A percentile compares a stretch with the other conserved stretches of the same genome.
Evolutionary conservation across 129 eudicot species (phyloP).

Genomic region (Logfia minima): DNA sequence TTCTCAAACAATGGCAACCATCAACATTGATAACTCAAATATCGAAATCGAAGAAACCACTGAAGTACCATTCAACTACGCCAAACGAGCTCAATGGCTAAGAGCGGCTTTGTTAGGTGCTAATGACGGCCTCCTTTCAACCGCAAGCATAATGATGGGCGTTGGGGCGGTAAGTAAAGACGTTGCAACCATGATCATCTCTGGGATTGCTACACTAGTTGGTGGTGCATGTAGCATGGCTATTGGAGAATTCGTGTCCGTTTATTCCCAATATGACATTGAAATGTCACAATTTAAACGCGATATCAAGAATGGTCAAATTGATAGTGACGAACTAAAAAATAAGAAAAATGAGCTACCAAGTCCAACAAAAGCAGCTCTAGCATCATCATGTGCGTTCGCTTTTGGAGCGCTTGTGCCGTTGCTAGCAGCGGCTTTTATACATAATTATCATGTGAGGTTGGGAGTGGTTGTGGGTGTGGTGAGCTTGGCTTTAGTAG

Average conservation of each 20-base stretch:
- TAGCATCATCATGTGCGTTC: conserved; percentile 57
- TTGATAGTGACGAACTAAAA: conserved; percentile 6
- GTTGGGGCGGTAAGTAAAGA: conserved; percentile 62
- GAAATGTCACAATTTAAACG: conserved; percentile 64
- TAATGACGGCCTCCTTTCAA: conserved; percentile 70
- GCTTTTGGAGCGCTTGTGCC: conserved; percentile 63
- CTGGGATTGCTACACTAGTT: conserved; percentile 54
- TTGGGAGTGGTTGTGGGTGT: conserved; percentile 52
- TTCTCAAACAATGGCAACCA: conserved; percentile 23
- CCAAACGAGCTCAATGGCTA: conserved; percentile 58
- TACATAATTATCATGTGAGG: conserved; percentile 44
- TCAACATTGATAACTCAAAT: conserved; percentile 25
- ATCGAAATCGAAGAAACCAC: conserved; percentile 32
- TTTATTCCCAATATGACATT: conserved; percentile 67
- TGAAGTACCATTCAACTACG: conserved; percentile 39
- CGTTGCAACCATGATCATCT: conserved; percentile 52
- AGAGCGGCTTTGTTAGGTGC: conserved; percentile 67
- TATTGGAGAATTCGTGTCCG: conserved; percentile 69
- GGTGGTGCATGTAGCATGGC: conserved; percentile 82
- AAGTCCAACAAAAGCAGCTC: conserved; percentile 61
- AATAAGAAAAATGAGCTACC: conserved; percentile 46
- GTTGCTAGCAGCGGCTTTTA: conserved; percentile 52
- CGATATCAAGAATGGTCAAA: conserved; percentile 13
- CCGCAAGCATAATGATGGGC: conserved; percentile 64
- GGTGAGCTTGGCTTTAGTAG: conserved; percentile 53